These are phyloP conservation scores for Fusarium heterosporum DNA, from an alignment of 2,329 filamentous ascomycete species.

Conservation along the genomic window DNA sequence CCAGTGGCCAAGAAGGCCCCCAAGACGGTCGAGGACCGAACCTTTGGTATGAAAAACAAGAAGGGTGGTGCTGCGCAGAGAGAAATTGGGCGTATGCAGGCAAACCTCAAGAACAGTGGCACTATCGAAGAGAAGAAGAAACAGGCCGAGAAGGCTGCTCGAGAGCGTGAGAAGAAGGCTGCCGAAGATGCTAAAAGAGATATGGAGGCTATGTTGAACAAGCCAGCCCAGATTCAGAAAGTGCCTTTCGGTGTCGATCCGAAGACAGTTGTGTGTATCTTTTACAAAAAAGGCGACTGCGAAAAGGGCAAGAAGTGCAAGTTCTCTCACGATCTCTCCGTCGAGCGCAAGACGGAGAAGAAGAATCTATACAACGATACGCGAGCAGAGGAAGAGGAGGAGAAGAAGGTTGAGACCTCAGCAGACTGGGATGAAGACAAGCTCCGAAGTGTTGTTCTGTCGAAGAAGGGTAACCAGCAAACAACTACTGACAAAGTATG, in stretches of 20 bases:
- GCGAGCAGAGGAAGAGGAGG: constrained; percentile 75
- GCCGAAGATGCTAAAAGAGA: constrained; percentile 87
- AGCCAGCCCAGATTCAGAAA: constrained; percentile 95
- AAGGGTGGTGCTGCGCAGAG: constrained; percentile 92
- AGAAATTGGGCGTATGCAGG: constrained; percentile 85
- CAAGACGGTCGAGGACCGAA: constrained; percentile 89
- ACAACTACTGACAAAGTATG: constrained; percentile 98
- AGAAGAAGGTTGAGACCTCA: constrained; percentile 91
- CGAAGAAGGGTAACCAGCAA: constrained; percentile 96
- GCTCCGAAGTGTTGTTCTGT: constrained; percentile 87
- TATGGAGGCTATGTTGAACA: constrained; percentile 83
- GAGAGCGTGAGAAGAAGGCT: constrained; percentile 90
- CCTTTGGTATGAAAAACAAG: constrained; percentile 99
- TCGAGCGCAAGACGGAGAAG: constrained; percentile 94
- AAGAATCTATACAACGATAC: constrained; percentile 90
- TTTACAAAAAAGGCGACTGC: constrained; percentile 96
- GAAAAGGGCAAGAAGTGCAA: constrained; percentile 99
- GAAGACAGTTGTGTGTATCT: constrained; percentile 96
- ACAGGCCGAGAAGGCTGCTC: constrained; percentile 72
- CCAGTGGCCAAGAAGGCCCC: constrained; percentile 66
- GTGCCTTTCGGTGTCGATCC: constrained; percentile 98
- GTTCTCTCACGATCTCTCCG: constrained; percentile 89
- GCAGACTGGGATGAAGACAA: constrained; percentile 99
- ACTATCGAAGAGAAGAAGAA: constrained; percentile 90
- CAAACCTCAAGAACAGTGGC: constrained; percentile 78